Percentiles rank a stretch among this genome's conserved stretches.
Evolutionary conservation across 106 monocot genomes (phyloP).

Genomic region (Acorus calamus): DNA sequence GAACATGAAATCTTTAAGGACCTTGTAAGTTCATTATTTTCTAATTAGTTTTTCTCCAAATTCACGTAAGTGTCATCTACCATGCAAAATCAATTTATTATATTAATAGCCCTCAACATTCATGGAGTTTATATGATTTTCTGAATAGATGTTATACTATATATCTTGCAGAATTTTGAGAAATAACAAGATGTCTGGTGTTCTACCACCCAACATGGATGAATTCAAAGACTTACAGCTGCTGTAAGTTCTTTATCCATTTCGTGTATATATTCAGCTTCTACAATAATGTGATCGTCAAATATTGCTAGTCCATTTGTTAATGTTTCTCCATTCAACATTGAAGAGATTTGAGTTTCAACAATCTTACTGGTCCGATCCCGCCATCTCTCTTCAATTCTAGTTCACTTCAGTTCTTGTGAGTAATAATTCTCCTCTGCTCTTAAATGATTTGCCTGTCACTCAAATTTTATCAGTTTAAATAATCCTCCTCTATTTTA

Average conservation of each 20-base stretch:
- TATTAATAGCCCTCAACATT: not conserved
- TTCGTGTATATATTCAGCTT: not conserved
- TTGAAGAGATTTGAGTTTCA: slow-evolving; percentile 11
- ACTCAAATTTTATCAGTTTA: not conserved
- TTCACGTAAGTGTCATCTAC: no score
- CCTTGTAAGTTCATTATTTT: slow-evolving; percentile 1
- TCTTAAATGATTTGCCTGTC: not conserved
- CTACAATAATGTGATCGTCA: not conserved
- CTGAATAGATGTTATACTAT: not conserved
- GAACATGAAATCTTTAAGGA: slow-evolving; percentile 6
- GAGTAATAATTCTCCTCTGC: not conserved
- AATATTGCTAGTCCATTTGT: not conserved
- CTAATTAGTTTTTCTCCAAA: not conserved
- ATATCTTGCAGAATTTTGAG: slow-evolving; percentile 1
- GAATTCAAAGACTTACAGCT: not conserved
- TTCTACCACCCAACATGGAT: not conserved
- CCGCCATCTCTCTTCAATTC: slow-evolving; percentile 4
- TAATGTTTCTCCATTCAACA: not conserved
- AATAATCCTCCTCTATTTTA: slow-evolving; percentile 1
- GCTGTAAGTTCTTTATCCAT: not conserved
- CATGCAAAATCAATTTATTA: not conserved
- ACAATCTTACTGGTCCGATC: slow-evolving; percentile 6
- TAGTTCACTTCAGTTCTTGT: slow-evolving; percentile 4
- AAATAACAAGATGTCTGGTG: slow-evolving; percentile 3
- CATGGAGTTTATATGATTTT: no score